Percentiles rank a stretch among this genome's conserved stretches.
These are phyloP conservation scores for Endoconidiophora polonica DNA, from an alignment of 2,329 filamentous ascomycete species.

Conservation along the genomic window DNA sequence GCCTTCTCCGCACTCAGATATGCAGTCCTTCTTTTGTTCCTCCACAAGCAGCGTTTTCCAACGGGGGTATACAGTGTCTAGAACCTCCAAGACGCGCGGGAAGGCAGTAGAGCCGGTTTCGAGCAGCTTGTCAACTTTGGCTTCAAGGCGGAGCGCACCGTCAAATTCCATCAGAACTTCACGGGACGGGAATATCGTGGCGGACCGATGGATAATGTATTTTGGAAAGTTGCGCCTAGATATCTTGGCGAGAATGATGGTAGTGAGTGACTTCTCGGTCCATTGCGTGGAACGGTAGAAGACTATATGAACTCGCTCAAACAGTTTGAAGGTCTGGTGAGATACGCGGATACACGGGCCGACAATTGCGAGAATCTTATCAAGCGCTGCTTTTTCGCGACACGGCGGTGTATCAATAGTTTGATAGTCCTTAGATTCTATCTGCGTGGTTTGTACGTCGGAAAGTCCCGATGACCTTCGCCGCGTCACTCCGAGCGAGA, in stretches of 20 bases:
- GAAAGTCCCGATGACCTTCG: not conserved
- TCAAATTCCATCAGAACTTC: slow-evolving; percentile 73
- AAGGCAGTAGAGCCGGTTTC: slow-evolving; percentile 61
- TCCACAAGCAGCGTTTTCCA: slow-evolving; percentile 70
- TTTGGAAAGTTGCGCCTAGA: slow-evolving; percentile 73
- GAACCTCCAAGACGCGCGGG: slow-evolving; percentile 51
- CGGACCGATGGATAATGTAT: slow-evolving; percentile 78
- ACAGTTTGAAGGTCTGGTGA: slow-evolving; percentile 55
- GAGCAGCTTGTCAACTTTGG: slow-evolving; percentile 62
- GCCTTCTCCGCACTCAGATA: slow-evolving; percentile 71
- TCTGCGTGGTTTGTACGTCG: slow-evolving; percentile 18
- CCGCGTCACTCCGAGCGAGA: slow-evolving; percentile 34
- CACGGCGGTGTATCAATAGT: not conserved
- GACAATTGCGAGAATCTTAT: slow-evolving; percentile 59
- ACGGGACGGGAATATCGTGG: slow-evolving; percentile 73
- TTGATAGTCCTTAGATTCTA: slow-evolving; percentile 13
- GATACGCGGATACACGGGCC: slow-evolving; percentile 77
- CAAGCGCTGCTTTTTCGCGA: slow-evolving; percentile 27
- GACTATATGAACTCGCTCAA: slow-evolving; percentile 85
- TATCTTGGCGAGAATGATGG: slow-evolving; percentile 85
- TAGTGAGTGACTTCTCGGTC: slow-evolving; percentile 92
- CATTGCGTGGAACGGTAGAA: slow-evolving; percentile 94
- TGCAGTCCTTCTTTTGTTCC: slow-evolving; percentile 54
- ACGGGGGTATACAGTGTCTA: slow-evolving; percentile 59
- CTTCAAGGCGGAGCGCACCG: slow-evolving; percentile 65